Evolutionary conservation across 2,329 filamentous ascomycete genomes (phyloP), one percentile per base, ranked within the genome.

Genomic region (Cryphonectria carpinicola): DNA sequence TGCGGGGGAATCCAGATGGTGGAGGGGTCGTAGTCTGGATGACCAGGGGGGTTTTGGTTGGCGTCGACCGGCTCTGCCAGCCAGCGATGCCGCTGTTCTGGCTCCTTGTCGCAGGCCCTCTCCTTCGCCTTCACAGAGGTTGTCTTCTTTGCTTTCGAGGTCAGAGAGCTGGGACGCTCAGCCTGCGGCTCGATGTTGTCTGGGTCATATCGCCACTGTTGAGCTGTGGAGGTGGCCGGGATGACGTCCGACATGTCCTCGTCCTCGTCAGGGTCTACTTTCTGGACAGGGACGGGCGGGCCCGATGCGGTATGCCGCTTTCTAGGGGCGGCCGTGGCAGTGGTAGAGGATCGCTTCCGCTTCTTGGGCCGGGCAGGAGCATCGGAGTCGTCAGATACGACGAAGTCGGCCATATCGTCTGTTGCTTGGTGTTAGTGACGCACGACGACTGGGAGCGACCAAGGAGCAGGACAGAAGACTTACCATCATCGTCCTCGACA

Each of bases 21-120:
- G 28, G 93, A 88, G 11, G 94, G 93, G 76, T 99, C 95, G 76
- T 95, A 97, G 70, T 99, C 95, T 0, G 95, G 92, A 79, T 98
- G 90, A 13, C 88, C 91, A 0, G 89, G 88, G 0, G 91, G 87
- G 76, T 97, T 90, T 67, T 91, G 90, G 76, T 98, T 94, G 65
- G 94, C 93, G 79, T 99, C 96, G 75, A 87, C 84, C 70, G 96
- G 87, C 72, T 95, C 91, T 66, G 94, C 95, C 68, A 99, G 87
- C 96, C 96, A 99, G 17, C 93, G 82, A 77, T 99, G 97, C 72
- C 96, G 88, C 69, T 95, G 87, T 74, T 97, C 93, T 0, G 95
- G 94, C 62, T 97, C 94, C 52, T 88, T 92, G 41, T 89, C 90
- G 78, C 95, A 90, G 4, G 93, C 93, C 78, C 96, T 97, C 74